Conservation (phyloP, 176 grass and related monocot genomes). For the Luzula sylvatica region DNA sequence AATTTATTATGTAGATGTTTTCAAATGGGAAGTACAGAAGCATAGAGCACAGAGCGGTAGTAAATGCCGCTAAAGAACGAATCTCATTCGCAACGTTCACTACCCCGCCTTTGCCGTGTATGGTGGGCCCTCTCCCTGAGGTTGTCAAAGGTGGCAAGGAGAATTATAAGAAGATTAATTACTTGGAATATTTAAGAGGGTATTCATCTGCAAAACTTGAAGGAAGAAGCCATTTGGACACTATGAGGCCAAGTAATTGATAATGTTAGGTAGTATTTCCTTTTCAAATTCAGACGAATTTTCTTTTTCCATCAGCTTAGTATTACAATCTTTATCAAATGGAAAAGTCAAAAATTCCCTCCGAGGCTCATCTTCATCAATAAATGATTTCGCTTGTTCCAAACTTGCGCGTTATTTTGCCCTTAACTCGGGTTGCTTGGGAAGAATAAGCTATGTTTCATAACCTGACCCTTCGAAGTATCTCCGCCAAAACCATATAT, state of each 20-base stretch:
- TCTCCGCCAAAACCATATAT: constrained; percentile 77
- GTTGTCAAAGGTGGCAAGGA: constrained; percentile 13
- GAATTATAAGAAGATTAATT: constrained; percentile 23
- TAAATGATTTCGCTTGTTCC: constrained; percentile 17
- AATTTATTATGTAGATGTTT: constrained; percentile 23
- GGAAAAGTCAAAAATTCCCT: not conserved
- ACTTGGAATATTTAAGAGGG: constrained; percentile 36
- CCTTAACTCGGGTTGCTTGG: constrained; percentile 51
- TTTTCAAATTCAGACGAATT: too few species aligned
- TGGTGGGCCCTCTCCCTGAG: constrained; percentile 31
- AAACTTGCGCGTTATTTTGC: constrained; percentile 29
- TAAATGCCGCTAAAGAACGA: constrained; percentile 21
- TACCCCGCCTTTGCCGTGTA: constrained; percentile 5
- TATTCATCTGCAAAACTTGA: constrained; percentile 35
- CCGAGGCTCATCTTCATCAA: not conserved
- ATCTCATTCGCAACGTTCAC: constrained; percentile 38
- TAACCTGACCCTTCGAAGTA: constrained; percentile 54
- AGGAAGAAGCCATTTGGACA: constrained; percentile 46
- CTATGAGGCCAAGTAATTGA: constrained; percentile 25
- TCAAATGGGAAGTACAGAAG: constrained; percentile 37
- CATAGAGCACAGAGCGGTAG: constrained; percentile 29
- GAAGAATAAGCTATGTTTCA: constrained; percentile 61
- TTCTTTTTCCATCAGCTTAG: too few species aligned
- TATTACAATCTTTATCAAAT: too few species aligned
- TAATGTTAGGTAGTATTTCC: too few species aligned